phyloP scores from a whole-genome alignment of 2,329 filamentous ascomycete species.

The Boeremia lycopersici region DNA sequence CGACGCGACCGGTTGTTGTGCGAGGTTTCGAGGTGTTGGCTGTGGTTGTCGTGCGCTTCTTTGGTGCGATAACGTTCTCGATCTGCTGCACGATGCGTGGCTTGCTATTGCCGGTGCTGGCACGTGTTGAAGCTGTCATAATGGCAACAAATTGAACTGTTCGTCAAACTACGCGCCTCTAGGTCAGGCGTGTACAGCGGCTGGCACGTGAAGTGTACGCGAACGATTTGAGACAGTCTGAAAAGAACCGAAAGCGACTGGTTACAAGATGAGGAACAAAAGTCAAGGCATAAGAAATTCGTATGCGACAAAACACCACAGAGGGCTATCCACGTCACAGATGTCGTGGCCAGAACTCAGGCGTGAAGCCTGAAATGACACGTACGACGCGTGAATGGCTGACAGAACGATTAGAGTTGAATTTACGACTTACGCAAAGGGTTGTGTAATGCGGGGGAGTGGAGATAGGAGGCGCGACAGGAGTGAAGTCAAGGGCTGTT shows the following conservation, averaged over 20 bases:
- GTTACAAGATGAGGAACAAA: not conserved
- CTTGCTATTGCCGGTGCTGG: slow-evolving; percentile 46
- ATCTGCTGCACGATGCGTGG: slow-evolving; percentile 59
- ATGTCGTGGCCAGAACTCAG: no score
- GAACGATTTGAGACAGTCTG: no score
- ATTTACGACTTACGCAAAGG: slow-evolving; percentile 3
- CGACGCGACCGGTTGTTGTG: slow-evolving; percentile 34
- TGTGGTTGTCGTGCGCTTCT: slow-evolving; percentile 48
- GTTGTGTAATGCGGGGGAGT: not conserved
- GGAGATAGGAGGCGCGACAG: not conserved
- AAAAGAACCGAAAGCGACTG: no score
- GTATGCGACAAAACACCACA: not conserved
- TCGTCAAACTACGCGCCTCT: not conserved
- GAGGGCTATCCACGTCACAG: not conserved
- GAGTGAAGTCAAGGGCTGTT: not conserved
- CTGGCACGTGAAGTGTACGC: not conserved
- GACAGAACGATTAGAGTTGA: not conserved
- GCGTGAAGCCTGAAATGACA: no score
- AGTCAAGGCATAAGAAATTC: not conserved
- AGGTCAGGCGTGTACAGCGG: not conserved
- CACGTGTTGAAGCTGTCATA: slow-evolving; percentile 16
- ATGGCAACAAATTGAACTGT: not conserved
- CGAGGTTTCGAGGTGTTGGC: slow-evolving; percentile 42
- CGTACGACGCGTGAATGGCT: not conserved
- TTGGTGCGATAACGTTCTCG: slow-evolving; percentile 51